Base-by-base conservation (phyloP, 345 rosid genomes). In the Eucalyptus decipiens region DNA sequence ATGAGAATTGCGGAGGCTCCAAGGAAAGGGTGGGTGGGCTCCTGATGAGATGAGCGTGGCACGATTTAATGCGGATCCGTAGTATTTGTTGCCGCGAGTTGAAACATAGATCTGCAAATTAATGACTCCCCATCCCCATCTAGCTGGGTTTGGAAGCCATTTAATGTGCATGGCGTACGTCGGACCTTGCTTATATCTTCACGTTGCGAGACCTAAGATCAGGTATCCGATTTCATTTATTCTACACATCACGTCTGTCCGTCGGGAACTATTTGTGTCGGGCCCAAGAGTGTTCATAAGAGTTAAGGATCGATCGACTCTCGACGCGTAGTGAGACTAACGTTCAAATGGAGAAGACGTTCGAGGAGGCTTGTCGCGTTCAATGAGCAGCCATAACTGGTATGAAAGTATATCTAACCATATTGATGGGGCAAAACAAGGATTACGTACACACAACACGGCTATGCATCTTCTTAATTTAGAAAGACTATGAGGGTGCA, bases 401-500 rank as follows among this genome's bases (percentile, higher is more conserved):
- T 65, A 30, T 30, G 34, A n/a, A 15, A 14, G 7, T 65, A 65
- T 65, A 15, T 4, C 7, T 0, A 3, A 30, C 17, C 17, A 65
- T 0, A 6, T 30, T 2, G n/a, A 15, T 2, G 5, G 72, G 72
- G 19, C 1, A 65, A 30, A 65, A n/a, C 34, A 30, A 12, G 34
- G 34, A 65, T 4, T 28, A 65, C 14, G 72, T 30, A 62, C 37
- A 2, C 37, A 14, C 10, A 52, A 52, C 58, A 52, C 1, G 5
- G 0, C 2, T 4, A 62, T 0, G 5, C 3, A 1, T 62, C 37
- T 30, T 62, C 37, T 14, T 14, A 30, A 62, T 14, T 62, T 65
- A n/a, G 9, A 0, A 65, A 65, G 10, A n/a, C 0, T 65, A 24
- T 8, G 10, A 5, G 58, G 0, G 1, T 8, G 58, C 26, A 21